Evolutionary conservation across 208 protist genomes (phyloP).

Genomic region (Crithidia bombi): DNA sequence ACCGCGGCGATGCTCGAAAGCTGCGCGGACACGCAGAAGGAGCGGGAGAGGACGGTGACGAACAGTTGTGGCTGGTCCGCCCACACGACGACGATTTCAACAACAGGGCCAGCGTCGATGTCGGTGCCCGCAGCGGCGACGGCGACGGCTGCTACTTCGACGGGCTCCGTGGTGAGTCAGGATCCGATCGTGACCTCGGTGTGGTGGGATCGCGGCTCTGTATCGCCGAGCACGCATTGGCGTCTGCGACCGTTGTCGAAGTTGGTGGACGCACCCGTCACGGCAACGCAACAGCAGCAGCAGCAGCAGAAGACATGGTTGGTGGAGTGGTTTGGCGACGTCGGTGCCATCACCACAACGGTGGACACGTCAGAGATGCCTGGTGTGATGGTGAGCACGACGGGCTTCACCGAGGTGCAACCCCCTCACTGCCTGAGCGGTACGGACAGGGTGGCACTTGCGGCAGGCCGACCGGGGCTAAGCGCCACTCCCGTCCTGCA

Average conservation of each 20-base stretch:
- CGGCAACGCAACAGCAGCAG: not conserved
- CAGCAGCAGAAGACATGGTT: not conserved
- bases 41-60: not conserved
- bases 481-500: slow-evolving; percentile 24
- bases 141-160: not conserved
- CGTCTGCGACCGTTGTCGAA: slow-evolving; percentile 41
- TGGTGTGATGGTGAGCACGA: slow-evolving; percentile 34
- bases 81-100: not conserved
- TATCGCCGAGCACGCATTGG: slow-evolving; percentile 57
- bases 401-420: slow-evolving; percentile 54
- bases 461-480: not conserved
- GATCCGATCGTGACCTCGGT: slow-evolving; percentile 6
- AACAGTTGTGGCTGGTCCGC: slow-evolving; percentile 5
- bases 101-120: not conserved
- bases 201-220: slow-evolving; percentile 42
- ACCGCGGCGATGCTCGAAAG: slow-evolving; percentile 43
- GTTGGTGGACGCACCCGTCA: not conserved
- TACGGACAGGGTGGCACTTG: not conserved
- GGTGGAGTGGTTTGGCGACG: slow-evolving; percentile 62
- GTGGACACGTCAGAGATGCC: slow-evolving; percentile 36
- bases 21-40: slow-evolving; percentile 2
- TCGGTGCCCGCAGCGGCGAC: not conserved
- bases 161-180: not conserved
- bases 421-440: slow-evolving; percentile 25
- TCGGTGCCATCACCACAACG: slow-evolving; percentile 18